phyloP scores from a whole-genome alignment of 352 stramenopile genomes.

The Phytophthora foliorum region DNA sequence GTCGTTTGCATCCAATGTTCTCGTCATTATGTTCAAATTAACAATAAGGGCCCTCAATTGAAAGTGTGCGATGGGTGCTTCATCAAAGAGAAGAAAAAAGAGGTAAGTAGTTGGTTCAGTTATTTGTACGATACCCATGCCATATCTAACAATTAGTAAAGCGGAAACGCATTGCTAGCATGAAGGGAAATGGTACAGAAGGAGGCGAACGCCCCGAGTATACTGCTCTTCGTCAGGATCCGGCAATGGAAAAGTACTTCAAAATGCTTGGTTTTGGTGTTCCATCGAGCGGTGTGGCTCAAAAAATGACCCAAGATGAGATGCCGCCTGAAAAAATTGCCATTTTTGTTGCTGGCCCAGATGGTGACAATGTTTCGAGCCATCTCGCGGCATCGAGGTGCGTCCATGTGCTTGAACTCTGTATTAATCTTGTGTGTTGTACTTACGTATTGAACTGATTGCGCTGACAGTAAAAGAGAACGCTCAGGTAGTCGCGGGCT shows the following conservation, averaged over 20 bases:
- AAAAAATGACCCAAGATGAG: slow-evolving; percentile 88
- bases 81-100: slow-evolving; percentile 71
- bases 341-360: slow-evolving; percentile 63
- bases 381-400: slow-evolving; percentile 17
- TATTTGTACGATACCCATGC: slow-evolving; percentile 1
- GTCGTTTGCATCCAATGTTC: slow-evolving; percentile 71
- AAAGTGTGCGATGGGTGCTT: slow-evolving; percentile 85
- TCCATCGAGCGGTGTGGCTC: slow-evolving; percentile 64
- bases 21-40: slow-evolving; percentile 58
- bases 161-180: slow-evolving; percentile 45
- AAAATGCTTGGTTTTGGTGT: slow-evolving; percentile 88
- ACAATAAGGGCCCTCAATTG: slow-evolving; percentile 48
- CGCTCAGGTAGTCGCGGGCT: slow-evolving; percentile 21
- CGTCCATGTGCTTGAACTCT: background rate
- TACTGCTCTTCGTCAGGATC: slow-evolving; percentile 59
- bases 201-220: slow-evolving; percentile 59
- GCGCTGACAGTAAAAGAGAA: slow-evolving; percentile 21
- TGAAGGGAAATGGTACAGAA: slow-evolving; percentile 20
- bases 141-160: slow-evolving; percentile 33
- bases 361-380: slow-evolving; percentile 28
- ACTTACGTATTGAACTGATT: background rate
- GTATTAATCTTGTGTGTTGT: background rate
- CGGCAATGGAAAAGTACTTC: slow-evolving; percentile 88
- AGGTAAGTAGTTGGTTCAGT: slow-evolving; percentile 39
- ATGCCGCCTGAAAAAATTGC: slow-evolving; percentile 65